phyloP scores from a whole-genome alignment of 768 basidiomycete genomes.

The Lentinula aciculospora region DNA sequence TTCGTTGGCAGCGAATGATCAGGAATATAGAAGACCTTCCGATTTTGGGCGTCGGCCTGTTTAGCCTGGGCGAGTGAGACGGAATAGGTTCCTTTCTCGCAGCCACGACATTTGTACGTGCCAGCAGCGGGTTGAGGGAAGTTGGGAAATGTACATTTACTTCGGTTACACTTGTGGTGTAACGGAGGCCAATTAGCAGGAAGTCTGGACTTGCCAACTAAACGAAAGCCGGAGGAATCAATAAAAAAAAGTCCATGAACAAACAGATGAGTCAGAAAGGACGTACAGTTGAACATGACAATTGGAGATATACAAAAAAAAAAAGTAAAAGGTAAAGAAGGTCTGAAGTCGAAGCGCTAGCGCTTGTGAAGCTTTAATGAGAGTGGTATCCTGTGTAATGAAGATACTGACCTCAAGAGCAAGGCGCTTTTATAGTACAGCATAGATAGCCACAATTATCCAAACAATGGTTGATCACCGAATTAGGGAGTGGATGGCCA shows the following conservation, averaged over 20 bases:
- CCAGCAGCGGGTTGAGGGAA: background rate
- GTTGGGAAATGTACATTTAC: conserved; percentile 2
- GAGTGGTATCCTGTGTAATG: background rate
- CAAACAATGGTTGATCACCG: background rate
- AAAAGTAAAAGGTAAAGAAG: background rate
- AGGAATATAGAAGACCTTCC: background rate
- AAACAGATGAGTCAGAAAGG: too few species aligned
- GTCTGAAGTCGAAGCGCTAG: background rate
- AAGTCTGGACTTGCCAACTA: conserved; percentile 1
- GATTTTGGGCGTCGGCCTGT: background rate
- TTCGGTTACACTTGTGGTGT: conserved; percentile 1
- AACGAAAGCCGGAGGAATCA: background rate
- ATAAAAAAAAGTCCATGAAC: background rate
- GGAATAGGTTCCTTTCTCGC: conserved; percentile 1
- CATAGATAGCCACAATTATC: background rate
- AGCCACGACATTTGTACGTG: background rate
- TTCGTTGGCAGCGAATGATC: background rate
- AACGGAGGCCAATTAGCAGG: conserved; percentile 2
- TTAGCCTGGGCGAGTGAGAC: background rate
- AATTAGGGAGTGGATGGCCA: too few species aligned
- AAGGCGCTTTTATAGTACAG: background rate
- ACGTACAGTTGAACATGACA: background rate
- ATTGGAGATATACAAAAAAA: background rate
- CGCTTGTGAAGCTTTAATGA: background rate
- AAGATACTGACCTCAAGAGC: background rate